Conservation (phyloP, 768 basidiomycete species). For the Pulveroboletus sp. region DNA sequence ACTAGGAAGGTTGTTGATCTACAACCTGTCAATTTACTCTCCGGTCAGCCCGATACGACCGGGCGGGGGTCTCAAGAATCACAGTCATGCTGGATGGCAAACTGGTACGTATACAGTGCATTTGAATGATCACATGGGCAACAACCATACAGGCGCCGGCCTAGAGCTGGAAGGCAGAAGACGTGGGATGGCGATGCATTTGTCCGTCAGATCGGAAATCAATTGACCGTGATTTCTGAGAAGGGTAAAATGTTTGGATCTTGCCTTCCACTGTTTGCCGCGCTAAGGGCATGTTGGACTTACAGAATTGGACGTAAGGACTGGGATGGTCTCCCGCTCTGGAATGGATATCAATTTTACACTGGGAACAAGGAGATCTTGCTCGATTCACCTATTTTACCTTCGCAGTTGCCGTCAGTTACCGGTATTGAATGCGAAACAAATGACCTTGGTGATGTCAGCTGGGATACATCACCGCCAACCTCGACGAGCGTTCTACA, state of each 20-base stretch:
- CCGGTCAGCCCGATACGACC: slow-evolving; percentile 11
- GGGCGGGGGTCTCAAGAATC: slow-evolving; percentile 8
- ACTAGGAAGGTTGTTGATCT: slow-evolving; percentile 34
- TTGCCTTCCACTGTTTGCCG: background rate
- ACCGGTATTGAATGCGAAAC: slow-evolving; percentile 30
- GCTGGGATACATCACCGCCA: slow-evolving; percentile 11
- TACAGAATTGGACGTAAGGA: slow-evolving; percentile 57
- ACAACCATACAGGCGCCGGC: slow-evolving; percentile 55
- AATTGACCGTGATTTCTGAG: slow-evolving; percentile 61
- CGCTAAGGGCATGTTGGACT: slow-evolving; percentile 7
- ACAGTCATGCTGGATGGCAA: slow-evolving; percentile 57
- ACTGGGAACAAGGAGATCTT: slow-evolving; percentile 61
- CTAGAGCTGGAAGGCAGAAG: slow-evolving; percentile 69
- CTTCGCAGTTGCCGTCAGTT: slow-evolving; percentile 48
- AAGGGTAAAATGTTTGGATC: slow-evolving; percentile 58
- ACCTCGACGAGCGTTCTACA: slow-evolving; percentile 6
- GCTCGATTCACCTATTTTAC: slow-evolving; percentile 48
- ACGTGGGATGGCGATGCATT: slow-evolving; percentile 83
- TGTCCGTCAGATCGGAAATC: slow-evolving; percentile 46
- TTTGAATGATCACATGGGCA: background rate
- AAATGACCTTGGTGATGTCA: slow-evolving; percentile 19
- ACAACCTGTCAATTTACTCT: slow-evolving; percentile 37
- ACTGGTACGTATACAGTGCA: slow-evolving; percentile 46
- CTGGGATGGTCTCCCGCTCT: slow-evolving; percentile 53
- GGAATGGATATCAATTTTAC: slow-evolving; percentile 36